Base-by-base conservation (phyloP, 805 yeast species). In the Lachancea quebecensis region DNA sequence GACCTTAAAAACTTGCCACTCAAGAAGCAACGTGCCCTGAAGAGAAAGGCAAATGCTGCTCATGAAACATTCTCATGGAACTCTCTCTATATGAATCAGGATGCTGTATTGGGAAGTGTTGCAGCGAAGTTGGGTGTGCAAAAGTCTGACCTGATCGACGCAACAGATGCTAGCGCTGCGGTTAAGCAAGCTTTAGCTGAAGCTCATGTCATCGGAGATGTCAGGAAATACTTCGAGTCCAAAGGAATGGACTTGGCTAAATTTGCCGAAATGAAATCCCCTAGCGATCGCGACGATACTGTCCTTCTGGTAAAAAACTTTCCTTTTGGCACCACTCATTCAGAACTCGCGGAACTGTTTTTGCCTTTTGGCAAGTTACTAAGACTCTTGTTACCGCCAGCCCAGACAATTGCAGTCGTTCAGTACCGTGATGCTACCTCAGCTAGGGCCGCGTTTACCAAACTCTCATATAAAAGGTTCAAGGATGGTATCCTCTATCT, bases 131-230 rank as follows among this genome's bases (percentile, higher is more conserved):
- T 93, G 66, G 98, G 98, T 7, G 71, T 93, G 41, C 62, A 80
- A 25, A 93, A 91, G 64, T 73, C 93, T 7, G 87, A 88, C 46
- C 73, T 93, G 58, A 77, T 93, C 49, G 95, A 93, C 63, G 91
- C 96, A 1, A 85, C 87, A 55, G 86, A 81, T 52, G 75, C 95
- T 7, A 81, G 74, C 48, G 84, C 95, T 42, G 97, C 96, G 1
- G 98, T 93, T 11, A 87, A 90, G 61, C 98, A 90, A 66, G 98
- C 99, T 0, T 74, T 93, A 51, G 98, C 99, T 0, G 99, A 93
- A 68, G 95, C 97, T 2, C 93, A 89, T 59, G 96, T 90, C 14
- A 82, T 93, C 57, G 93, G 90, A 38, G 93, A 84, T 64, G 95
- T 93, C 10, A 78, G 96, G 58, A 78, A 79, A 54, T 93, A 81